Evolutionary conservation across 805 yeast species (phyloP).

Genomic region (Torulaspora delbrueckii): DNA sequence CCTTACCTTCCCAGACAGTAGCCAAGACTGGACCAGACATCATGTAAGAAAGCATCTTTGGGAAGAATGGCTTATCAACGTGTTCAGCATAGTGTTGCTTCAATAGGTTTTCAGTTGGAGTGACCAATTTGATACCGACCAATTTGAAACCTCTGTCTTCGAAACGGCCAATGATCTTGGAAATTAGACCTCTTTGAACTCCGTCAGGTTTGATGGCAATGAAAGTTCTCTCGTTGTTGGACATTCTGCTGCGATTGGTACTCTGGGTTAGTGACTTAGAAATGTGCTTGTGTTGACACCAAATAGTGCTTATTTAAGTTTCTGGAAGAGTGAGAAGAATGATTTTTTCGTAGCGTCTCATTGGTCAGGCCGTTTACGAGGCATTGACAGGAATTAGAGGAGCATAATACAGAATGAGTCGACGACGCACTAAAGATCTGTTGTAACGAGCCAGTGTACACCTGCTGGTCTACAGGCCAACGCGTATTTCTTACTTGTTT

Average conservation of each 20-base stretch:
- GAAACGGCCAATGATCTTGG: constrained; percentile 86
- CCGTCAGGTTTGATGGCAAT: constrained; percentile 98
- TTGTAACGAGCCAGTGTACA: too few species aligned
- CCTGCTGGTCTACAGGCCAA: too few species aligned
- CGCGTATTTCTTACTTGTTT: too few species aligned
- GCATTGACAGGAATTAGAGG: neutral
- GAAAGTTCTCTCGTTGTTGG: constrained; percentile 71
- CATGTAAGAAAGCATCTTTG: constrained; percentile 94
- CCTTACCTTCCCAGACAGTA: constrained; percentile 99
- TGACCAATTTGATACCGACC: constrained; percentile 88
- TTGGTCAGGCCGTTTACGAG: neutral
- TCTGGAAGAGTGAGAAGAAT: neutral
- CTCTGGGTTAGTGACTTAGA: neutral
- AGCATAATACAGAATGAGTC: too few species aligned
- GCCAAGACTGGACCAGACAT: constrained; percentile 97
- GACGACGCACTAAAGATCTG: too few species aligned
- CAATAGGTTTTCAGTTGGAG: constrained; percentile 81
- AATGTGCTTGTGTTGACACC: too few species aligned
- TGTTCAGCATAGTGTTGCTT: constrained; percentile 95
- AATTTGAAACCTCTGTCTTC: constrained; percentile 97
- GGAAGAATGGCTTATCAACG: constrained; percentile 96
- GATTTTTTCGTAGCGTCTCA: constrained; percentile 1
- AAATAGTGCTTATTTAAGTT: neutral
- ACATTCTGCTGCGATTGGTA: constrained; percentile 5
- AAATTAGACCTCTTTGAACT: constrained; percentile 96